A percentile compares a stretch with the other conserved stretches of the same genome.
Conservation (phyloP, 2,329 filamentous ascomycete genomes). For the Colletotrichum nymphaeae region DNA sequence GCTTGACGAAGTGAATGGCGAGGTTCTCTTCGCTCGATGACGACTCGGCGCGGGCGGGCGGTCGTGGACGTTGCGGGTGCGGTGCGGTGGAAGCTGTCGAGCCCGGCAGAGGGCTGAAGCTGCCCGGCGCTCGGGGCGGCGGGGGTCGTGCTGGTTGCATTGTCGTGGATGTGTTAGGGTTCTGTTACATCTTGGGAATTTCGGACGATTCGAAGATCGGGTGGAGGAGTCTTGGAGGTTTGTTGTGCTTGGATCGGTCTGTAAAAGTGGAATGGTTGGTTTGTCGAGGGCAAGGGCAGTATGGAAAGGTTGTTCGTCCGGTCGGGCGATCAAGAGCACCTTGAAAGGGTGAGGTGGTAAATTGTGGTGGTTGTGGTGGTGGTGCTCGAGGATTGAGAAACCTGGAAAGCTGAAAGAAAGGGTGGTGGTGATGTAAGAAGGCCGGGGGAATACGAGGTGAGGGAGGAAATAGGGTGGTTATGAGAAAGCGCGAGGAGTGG, state of each 20-base stretch:
- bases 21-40: slow-evolving; percentile 57
- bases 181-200: slow-evolving; percentile 57
- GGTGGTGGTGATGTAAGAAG: slow-evolving; percentile 21
- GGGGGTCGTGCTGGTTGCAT: slow-evolving; percentile 63
- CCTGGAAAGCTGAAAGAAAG: background rate
- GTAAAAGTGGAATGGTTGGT: background rate
- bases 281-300: background rate
- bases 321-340: background rate
- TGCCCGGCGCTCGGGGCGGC: slow-evolving; percentile 61
- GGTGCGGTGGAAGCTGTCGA: slow-evolving; percentile 43
- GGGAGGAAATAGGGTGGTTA: slow-evolving; percentile 22
- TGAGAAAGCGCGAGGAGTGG: slow-evolving; percentile 10
- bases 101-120: slow-evolving; percentile 65
- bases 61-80: slow-evolving; percentile 46
- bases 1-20: slow-evolving; percentile 59
- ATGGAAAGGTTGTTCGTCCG: background rate
- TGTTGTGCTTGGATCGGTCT: slow-evolving; percentile 9
- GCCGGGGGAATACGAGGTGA: slow-evolving; percentile 23
- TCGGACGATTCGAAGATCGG: slow-evolving; percentile 33
- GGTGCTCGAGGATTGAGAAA: background rate
- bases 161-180: slow-evolving; percentile 44
- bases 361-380: background rate
- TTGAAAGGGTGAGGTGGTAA: background rate
- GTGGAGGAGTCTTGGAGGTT: slow-evolving; percentile 4
- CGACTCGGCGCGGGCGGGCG: slow-evolving; percentile 55